Evolutionary conservation across 2,329 filamentous ascomycete genomes (phyloP), one percentile per base, ranked within the genome.

Genomic region (Beauveria brongniartii): DNA sequence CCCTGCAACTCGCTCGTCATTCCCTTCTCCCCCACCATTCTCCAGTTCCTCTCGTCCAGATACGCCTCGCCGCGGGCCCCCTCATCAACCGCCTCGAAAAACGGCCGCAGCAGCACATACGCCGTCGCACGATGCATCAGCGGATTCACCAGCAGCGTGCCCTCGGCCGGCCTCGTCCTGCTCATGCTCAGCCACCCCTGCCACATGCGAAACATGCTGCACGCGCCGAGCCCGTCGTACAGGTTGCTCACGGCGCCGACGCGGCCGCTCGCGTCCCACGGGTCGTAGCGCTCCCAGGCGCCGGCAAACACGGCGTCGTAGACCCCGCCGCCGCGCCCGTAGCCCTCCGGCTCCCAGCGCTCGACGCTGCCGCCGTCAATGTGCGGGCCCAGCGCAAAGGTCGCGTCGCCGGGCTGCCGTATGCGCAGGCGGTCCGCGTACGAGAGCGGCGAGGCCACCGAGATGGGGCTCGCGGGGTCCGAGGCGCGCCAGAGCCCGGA

Each of bases 161-260:
- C 92, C 74, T 96, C 87, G 5, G 80, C 80, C 0, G 90, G 89
- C 0, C 80, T 85, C 0, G 85, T 88, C n/a, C 78, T 75, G 62
- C 87, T 91, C 81, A 97, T 87, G 63, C 83, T 84, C 57, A 97
- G 73, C 92, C 92, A 97, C 20, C 91, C 92, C 74, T 97, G 92
- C 72, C 90, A 93, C 81, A 91, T 89, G 44, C 93, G 83, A 74
- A 96, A 92, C 78, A 92, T 91, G 51, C 82, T 88, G 74, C 91
- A 96, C 1, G 89, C 86, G 0, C 92, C 92, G 0, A 91, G 81
- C 0, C 92, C 91, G 55, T 90, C 81, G 71, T 97, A 94, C 40
- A 92, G 75, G 72, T 96, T 88, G 63, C 84, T 86, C 2, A 85
- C 81, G 3, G 88, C 90, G 0, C 76, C 73, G 0, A 93, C 78